Evolutionary conservation across 495 filamentous ascomycete species (phyloP).

Genomic region (Xylaria acuta): DNA sequence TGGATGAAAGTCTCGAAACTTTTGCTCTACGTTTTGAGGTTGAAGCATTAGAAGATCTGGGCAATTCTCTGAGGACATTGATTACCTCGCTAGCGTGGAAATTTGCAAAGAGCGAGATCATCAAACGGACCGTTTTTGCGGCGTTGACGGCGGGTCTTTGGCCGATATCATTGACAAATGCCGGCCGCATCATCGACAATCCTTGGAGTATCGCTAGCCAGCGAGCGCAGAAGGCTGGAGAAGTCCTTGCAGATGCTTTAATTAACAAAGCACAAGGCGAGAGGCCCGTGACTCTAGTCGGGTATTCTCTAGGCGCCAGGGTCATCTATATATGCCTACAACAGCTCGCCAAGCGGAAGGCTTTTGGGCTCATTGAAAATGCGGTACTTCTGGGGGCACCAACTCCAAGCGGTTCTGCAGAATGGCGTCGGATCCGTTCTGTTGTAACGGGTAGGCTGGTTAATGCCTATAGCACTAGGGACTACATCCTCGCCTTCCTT

Average conservation of each 20-base stretch:
- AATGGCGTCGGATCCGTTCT: slow-evolving; percentile 62
- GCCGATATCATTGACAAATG: slow-evolving; percentile 79
- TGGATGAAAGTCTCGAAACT: slow-evolving; percentile 74
- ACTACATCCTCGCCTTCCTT: slow-evolving; percentile 66
- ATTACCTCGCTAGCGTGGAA: slow-evolving; percentile 82
- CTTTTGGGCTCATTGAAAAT: slow-evolving; percentile 86
- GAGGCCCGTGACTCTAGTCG: slow-evolving; percentile 85
- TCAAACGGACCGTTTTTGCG: slow-evolving; percentile 71
- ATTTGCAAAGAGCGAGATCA: slow-evolving; percentile 79
- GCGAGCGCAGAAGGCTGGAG: slow-evolving; percentile 86
- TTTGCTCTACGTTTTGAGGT: slow-evolving; percentile 90
- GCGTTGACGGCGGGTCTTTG: slow-evolving; percentile 75
- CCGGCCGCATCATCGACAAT: slow-evolving; percentile 85
- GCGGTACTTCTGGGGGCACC: slow-evolving; percentile 87
- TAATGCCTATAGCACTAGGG: slow-evolving; percentile 66
- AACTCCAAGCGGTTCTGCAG: slow-evolving; percentile 61
- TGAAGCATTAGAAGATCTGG: slow-evolving; percentile 77
- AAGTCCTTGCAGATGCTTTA: slow-evolving; percentile 85
- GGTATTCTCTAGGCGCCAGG: slow-evolving; percentile 90
- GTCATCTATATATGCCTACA: slow-evolving; percentile 85
- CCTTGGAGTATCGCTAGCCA: slow-evolving; percentile 86
- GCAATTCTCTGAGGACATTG: slow-evolving; percentile 75
- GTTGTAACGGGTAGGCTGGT: slow-evolving; percentile 64
- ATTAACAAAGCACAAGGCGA: slow-evolving; percentile 92
- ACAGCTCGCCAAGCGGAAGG: slow-evolving; percentile 74